Percentiles rank a stretch among this genome's conserved stretches.
These are phyloP conservation scores for Litchi chinensis DNA, from an alignment of 345 rosid genomes.

Conservation along the genomic window DNA sequence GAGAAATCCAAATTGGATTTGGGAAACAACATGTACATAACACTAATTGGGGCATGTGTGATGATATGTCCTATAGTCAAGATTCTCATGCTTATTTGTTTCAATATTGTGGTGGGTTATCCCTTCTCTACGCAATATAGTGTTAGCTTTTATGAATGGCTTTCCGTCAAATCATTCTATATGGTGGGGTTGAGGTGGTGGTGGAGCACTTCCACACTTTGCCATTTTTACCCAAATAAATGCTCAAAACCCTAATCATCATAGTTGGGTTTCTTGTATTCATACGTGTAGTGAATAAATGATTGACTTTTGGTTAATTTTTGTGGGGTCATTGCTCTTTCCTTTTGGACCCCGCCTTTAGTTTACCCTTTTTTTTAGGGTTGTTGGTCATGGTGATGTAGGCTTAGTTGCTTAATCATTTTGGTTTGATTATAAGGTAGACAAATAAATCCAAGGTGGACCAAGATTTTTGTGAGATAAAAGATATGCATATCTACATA, in stretches of 20 bases:
- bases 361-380: background rate
- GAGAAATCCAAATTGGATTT: constrained; percentile 34
- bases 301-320: constrained; percentile 15
- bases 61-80: constrained; percentile 23
- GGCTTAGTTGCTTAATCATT: constrained; percentile 15
- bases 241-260: background rate
- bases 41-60: constrained; percentile 10
- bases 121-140: constrained; percentile 8
- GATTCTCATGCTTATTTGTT: constrained; percentile 35
- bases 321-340: constrained; percentile 30
- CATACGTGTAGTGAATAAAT: background rate
- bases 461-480: constrained; percentile 2
- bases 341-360: constrained; percentile 15
- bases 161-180: constrained; percentile 22
- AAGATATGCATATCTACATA: constrained; percentile 17
- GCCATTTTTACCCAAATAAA: background rate
- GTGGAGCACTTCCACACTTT: constrained; percentile 30
- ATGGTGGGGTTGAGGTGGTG: constrained; percentile 3
- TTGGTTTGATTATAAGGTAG: constrained; percentile 22
- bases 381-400: background rate
- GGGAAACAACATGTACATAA: background rate
- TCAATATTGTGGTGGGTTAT: constrained; percentile 8
- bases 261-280: background rate
- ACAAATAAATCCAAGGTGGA: constrained; percentile 39
- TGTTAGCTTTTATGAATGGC: constrained; percentile 13